Conservation (phyloP, 2,329 filamentous ascomycete species). For the Ustulina deusta region DNA sequence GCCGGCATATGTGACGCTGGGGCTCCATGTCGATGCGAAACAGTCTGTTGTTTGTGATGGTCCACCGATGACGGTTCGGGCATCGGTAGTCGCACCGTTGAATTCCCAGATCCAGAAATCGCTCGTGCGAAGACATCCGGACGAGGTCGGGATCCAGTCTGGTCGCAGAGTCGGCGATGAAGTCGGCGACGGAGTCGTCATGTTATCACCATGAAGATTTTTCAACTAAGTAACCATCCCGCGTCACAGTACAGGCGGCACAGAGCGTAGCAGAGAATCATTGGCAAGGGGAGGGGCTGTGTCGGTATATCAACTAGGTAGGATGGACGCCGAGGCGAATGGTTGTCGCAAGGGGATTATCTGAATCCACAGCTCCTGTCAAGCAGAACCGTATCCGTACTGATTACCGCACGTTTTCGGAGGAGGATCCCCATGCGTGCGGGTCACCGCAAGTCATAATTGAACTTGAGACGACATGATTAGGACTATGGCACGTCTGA, state of each 20-base stretch:
- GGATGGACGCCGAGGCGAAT: background rate
- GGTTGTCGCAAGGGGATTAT: background rate
- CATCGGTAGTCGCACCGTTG: slow-evolving; percentile 15
- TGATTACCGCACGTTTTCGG: background rate
- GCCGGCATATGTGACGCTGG: slow-evolving; percentile 39
- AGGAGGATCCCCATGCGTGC: background rate
- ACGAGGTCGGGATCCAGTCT: slow-evolving; percentile 26
- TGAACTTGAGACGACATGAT: no score
- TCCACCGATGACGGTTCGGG: slow-evolving; percentile 44
- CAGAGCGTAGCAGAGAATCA: slow-evolving; percentile 13
- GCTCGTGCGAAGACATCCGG: slow-evolving; percentile 38
- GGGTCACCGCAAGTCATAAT: background rate
- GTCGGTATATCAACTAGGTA: background rate
- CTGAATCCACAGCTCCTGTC: background rate
- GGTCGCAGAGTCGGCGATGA: slow-evolving; percentile 34
- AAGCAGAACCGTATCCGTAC: background rate
- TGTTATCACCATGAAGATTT: slow-evolving; percentile 14
- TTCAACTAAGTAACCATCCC: slow-evolving; percentile 2
- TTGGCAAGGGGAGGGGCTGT: background rate
- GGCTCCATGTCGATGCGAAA: slow-evolving; percentile 40
- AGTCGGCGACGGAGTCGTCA: slow-evolving; percentile 36
- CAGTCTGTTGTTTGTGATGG: slow-evolving; percentile 45
- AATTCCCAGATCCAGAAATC: slow-evolving; percentile 47
- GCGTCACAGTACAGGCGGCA: slow-evolving; percentile 40
- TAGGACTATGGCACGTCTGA: background rate